These are phyloP conservation scores for Termitomyces sp. DNA, from an alignment of 1,284 basidiomycete genomes.

Conservation along the genomic window DNA sequence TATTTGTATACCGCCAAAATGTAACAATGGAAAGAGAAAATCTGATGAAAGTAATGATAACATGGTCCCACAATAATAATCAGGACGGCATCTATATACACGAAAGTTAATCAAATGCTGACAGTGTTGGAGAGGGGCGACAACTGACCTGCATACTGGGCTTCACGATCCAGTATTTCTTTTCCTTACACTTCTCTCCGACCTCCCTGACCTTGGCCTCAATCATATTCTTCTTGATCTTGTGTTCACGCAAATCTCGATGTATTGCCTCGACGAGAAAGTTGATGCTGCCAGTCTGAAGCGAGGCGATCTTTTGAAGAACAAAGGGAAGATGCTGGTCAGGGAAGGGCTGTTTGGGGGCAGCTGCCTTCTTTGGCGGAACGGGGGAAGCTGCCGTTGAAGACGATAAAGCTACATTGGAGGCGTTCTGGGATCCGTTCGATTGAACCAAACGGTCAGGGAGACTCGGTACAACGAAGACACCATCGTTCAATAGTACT, in stretches of 20 bases:
- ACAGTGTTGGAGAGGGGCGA: background rate
- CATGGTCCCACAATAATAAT: background rate
- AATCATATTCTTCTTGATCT: constrained; percentile 77
- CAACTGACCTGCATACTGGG: constrained; percentile 25
- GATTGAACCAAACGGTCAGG: constrained; percentile 29
- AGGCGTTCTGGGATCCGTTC: constrained; percentile 12
- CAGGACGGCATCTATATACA: background rate
- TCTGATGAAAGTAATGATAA: background rate
- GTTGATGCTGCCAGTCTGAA: constrained; percentile 55
- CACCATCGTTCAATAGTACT: constrained; percentile 18
- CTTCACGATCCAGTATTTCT: constrained; percentile 68
- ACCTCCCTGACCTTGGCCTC: constrained; percentile 75
- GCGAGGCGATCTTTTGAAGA: constrained; percentile 50
- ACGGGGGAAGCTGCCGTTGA: constrained; percentile 11
- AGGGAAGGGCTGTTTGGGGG: constrained; percentile 63
- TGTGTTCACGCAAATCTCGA: constrained; percentile 57
- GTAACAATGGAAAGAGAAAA: background rate
- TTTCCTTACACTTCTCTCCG: constrained; percentile 63
- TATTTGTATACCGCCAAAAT: background rate
- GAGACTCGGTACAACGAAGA: constrained; percentile 38
- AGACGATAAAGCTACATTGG: constrained; percentile 10
- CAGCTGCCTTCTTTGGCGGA: constrained; percentile 27
- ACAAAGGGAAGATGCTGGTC: constrained; percentile 56
- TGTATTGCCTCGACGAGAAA: constrained; percentile 69
- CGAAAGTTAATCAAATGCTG: background rate